phyloP scores from a whole-genome alignment of 208 protist species.

The Trypanosoma melophagium region DNA sequence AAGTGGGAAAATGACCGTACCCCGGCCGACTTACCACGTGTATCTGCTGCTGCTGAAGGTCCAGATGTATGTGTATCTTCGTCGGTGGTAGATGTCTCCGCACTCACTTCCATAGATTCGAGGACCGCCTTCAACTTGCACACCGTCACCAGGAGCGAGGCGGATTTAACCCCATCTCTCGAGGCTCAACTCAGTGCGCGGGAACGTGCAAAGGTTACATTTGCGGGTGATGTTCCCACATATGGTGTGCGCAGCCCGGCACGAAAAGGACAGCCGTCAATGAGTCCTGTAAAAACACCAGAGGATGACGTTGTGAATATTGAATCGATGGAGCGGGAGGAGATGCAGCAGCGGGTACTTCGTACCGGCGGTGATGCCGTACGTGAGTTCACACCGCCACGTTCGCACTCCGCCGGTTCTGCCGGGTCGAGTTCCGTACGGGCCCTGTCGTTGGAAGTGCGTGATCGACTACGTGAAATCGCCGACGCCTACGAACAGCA shows the following conservation, averaged over 20 bases:
- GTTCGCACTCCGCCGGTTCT: neutral
- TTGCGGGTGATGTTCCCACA: constrained; percentile 11
- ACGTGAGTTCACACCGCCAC: neutral
- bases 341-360: constrained; percentile 3
- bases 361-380: neutral
- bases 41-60: neutral
- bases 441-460: constrained; percentile 23
- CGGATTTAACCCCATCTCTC: constrained; percentile 7
- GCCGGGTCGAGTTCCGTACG: constrained; percentile 12
- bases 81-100: constrained; percentile 64
- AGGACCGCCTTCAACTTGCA: neutral
- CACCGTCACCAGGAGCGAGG: constrained; percentile 12
- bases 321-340: constrained; percentile 26
- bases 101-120: constrained; percentile 36
- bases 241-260: constrained; percentile 26
- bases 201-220: constrained; percentile 5
- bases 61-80: constrained; percentile 16
- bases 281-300: constrained; percentile 17
- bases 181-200: neutral
- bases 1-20: constrained; percentile 16
- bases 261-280: constrained; percentile 23
- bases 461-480: constrained; percentile 21
- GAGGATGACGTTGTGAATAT: constrained; percentile 38
- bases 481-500: constrained; percentile 21
- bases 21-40: constrained; percentile 11